Base-by-base conservation (phyloP, 768 basidiomycete genomes). In the Pluteus cervinus region DNA sequence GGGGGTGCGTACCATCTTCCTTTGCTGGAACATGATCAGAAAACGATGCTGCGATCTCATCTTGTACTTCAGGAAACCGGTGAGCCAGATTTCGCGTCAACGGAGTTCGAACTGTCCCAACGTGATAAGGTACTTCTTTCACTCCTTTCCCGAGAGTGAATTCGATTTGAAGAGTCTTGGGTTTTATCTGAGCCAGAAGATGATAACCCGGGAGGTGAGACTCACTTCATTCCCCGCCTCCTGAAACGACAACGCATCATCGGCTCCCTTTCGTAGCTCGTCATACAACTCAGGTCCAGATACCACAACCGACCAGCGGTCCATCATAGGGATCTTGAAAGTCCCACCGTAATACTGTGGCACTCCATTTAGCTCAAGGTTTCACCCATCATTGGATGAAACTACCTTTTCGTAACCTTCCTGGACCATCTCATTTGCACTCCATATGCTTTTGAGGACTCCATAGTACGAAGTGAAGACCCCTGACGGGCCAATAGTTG, bases 241-340 rank as follows among this genome's bases (percentile, higher is more conserved):
- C 41, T 49, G 42, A 36, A 66, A 59, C 20, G 71, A 73, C 4
- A 75, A 52, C 18, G 60, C 58, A n/a, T 69, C 58, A 33, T 73
- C 71, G 4, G 65, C 57, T n/a, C 66, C 65, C 40, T 54, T 66
- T 29, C 66, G 62, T 18, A 76, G 45, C 29, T 74, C 69, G 4
- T 74, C 68, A n/a, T 71, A 53, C 23, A 61, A 54, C 17, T 54
- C 43, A 1, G 54, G 52, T 1, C 69, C 65, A 6, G 63, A 60
- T 17, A 68, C 53, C 6, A 75, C 49, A 16, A 75, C 58, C 10
- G 65, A 41, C 75, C 75, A 77, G 33, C 60, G 54, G 25, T 66
- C 56, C 28, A 69, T 48, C 29, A 56, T 55, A 0, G 73, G 53
- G 4, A 76, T 54, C 49, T 66, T 69, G 54, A 73, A 77, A 4